Conservation (phyloP, 805 yeast genomes). For the Kazachstania africana region DNA sequence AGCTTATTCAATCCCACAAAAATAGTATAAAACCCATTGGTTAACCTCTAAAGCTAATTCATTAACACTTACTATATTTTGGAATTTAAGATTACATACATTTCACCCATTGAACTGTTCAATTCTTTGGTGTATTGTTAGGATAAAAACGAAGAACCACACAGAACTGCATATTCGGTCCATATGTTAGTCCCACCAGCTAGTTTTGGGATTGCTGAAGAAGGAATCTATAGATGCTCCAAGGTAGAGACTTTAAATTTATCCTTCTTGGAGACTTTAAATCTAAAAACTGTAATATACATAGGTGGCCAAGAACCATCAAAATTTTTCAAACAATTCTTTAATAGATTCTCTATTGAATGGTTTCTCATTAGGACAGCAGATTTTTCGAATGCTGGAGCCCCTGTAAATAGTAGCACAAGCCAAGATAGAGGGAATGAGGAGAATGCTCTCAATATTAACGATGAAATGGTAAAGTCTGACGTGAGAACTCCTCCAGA, state of each 20-base stretch:
- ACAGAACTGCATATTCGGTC: too few relatives aligned
- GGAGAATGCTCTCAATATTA: conserved; percentile 1
- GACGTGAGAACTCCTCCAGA: conserved; percentile 3
- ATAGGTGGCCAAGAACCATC: conserved; percentile 83
- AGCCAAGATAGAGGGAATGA: conserved; percentile 1
- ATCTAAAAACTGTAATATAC: conserved; percentile 54
- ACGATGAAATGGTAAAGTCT: too few relatives aligned
- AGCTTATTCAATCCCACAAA: too few relatives aligned
- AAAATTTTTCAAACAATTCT: conserved; percentile 52
- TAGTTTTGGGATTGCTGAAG: conserved; percentile 83
- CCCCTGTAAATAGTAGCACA: conserved; percentile 1
- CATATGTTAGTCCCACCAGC: conserved; percentile 88
- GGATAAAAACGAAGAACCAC: too few relatives aligned
- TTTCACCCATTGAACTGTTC: too few relatives aligned
- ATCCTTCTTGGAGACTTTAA: conserved; percentile 66
- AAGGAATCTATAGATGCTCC: conserved; percentile 74
- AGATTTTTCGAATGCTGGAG: conserved; percentile 14
- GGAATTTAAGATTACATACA: too few relatives aligned
- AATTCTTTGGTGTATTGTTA: too few relatives aligned
- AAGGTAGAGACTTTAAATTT: conserved; percentile 64
- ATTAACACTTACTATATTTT: too few relatives aligned
- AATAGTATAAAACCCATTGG: too few relatives aligned
- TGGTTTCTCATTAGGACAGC: conserved; percentile 29
- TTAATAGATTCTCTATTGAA: conserved; percentile 43
- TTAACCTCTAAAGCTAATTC: too few relatives aligned